Evolutionary conservation across 306 rosid species (phyloP), one percentile per base, ranked within the genome.

Genomic region (Cajanus cajan): DNA sequence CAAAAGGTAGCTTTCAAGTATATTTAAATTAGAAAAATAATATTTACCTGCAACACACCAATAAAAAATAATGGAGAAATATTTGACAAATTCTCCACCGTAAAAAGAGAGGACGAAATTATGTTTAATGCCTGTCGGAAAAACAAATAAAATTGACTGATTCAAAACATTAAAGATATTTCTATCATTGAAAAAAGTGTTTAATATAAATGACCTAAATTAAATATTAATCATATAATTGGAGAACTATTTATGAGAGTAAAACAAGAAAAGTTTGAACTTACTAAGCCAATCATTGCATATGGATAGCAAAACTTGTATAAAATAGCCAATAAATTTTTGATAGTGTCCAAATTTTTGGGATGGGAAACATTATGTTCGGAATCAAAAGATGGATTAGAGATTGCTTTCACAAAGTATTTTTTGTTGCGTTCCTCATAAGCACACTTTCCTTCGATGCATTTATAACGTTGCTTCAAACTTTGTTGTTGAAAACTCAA

Each of bases 231-330:
- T n/a, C n/a, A n/a, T n/a, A n/a, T n/a, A n/a, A n/a, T n/a, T n/a
- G n/a, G 39, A 78, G 64, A 9, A 58, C 45, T 58, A 16, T 47
- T 80, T 44, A 28, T 0, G 64, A 36, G 66, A 65, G 64, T 22
- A 36, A 19, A 64, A 67, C 40, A 9, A 16, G 40, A 77, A 48
- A 50, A 77, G 82, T 13, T 55, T 45, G 37, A 77, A 85, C 99
- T 87, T 82, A 91, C 98, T 81, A 98, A 91, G 83, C 99, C 99
- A 62, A 95, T 89, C 79, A 95, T 96, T 48, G 99, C 93, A 85
- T 95, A 98, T 4, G 99, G 99, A 88, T 98, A 83, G 40, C 97
- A 95, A 88, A 95, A 95, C 88, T 98, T 84, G 79, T 95, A 93
- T 84, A 95, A 95, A 82, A 93, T 92, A 92, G 89, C 90, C 51